Conservation (phyloP, 2,329 filamentous ascomycete genomes). For the Myriangium duriaei region DNA sequence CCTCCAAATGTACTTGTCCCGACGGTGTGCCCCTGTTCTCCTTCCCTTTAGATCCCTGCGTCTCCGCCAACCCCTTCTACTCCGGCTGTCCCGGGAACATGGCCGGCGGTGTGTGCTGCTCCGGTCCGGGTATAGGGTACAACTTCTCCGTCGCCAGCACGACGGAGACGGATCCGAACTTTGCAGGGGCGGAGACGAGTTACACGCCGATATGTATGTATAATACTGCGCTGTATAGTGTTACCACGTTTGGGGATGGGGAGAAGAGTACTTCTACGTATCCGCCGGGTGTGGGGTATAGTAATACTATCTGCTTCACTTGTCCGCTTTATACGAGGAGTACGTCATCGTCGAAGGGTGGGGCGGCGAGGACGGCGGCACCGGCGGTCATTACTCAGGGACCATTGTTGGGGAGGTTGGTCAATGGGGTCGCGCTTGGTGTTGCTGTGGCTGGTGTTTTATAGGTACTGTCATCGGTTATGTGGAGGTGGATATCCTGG, state of each 20-base stretch:
- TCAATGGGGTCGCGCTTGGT: too few relatives aligned
- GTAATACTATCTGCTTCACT: background rate
- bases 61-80: background rate
- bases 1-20: background rate
- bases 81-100: background rate
- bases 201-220: background rate
- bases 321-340: background rate
- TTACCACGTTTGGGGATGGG: background rate
- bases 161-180: too few relatives aligned
- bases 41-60: background rate
- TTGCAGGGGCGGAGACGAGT: background rate
- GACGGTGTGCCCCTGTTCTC: background rate
- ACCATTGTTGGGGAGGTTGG: too few relatives aligned
- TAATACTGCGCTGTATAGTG: background rate
- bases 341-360: too few relatives aligned
- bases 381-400: too few relatives aligned
- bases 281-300: background rate
- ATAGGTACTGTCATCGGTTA: too few relatives aligned
- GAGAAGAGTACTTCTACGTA: background rate
- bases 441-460: too few relatives aligned
- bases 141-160: too few relatives aligned
- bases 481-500: too few relatives aligned
- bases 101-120: background rate
- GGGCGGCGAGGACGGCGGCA: too few relatives aligned
- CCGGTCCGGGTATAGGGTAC: too few relatives aligned